These are phyloP conservation scores for Sordariomycetes sp. DNA, from an alignment of 2,329 filamentous ascomycete genomes.

Conservation along the genomic window DNA sequence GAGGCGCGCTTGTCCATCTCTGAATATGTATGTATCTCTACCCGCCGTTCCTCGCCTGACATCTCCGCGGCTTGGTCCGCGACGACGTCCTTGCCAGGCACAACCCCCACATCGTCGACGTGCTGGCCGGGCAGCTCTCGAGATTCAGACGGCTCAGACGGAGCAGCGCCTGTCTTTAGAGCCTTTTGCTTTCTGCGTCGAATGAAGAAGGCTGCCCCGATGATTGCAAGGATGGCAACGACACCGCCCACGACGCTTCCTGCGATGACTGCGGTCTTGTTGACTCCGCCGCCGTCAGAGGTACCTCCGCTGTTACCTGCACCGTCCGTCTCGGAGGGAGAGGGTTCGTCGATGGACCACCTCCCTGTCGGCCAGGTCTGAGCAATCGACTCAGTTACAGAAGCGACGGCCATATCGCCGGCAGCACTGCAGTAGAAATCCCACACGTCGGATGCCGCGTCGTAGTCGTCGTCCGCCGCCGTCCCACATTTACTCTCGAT, in stretches of 20 bases:
- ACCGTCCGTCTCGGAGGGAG: no score
- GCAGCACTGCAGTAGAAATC: slow-evolving; percentile 42
- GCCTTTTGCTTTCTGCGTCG: slow-evolving; percentile 21
- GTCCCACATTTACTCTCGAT: slow-evolving; percentile 33
- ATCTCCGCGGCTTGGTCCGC: no score
- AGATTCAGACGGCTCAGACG: no score
- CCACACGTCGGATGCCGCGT: slow-evolving; percentile 35
- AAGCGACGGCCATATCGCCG: slow-evolving; percentile 27
- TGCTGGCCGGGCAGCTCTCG: no score
- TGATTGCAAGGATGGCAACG: slow-evolving; percentile 14
- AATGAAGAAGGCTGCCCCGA: slow-evolving; percentile 25
- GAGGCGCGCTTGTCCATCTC: no score
- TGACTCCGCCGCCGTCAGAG: slow-evolving; percentile 3
- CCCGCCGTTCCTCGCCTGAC: no score
- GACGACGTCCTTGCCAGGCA: no score
- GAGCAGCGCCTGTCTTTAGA: no score
- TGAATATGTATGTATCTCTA: no score
- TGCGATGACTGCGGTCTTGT: slow-evolving; percentile 21
- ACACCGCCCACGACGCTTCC: slow-evolving; percentile 18
- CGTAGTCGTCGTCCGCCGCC: slow-evolving; percentile 31
- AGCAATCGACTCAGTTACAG: slow-evolving; percentile 27
- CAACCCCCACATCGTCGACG: no score
- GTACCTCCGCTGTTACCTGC: not conserved
- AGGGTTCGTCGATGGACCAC: slow-evolving; percentile 4
- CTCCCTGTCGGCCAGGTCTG: slow-evolving; percentile 1